Conservation (phyloP, 768 basidiomycete genomes). For the Candolleomyces efflorescens region DNA sequence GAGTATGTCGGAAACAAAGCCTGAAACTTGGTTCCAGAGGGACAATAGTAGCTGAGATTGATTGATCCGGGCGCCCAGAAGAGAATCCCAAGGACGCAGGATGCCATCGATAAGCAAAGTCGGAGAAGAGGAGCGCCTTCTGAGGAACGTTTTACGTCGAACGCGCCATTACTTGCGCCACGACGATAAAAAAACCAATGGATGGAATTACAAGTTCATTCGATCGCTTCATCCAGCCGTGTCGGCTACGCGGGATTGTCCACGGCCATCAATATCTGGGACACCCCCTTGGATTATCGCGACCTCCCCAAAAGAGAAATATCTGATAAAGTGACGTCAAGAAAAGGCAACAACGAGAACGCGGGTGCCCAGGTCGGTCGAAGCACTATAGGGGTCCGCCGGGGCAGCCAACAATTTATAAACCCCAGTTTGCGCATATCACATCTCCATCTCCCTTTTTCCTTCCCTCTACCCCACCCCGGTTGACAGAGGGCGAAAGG, state of each 20-base stretch:
- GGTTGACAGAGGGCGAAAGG: not conserved
- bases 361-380: not conserved
- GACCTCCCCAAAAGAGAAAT: not conserved
- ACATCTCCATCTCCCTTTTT: conserved; percentile 6
- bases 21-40: not conserved
- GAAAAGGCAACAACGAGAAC: not conserved
- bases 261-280: not conserved
- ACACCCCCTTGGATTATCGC: not conserved
- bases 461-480: conserved; percentile 7
- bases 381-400: too few relatives aligned
- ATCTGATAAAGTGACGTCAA: conserved; percentile 4
- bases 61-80: not conserved
- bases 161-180: too few relatives aligned
- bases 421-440: conserved; percentile 4
- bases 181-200: too few relatives aligned
- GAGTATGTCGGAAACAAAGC: not conserved
- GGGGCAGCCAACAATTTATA: conserved; percentile 3
- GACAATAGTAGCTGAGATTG: not conserved
- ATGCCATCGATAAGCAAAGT: not conserved
- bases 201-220: not conserved
- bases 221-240: not conserved
- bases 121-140: too few relatives aligned
- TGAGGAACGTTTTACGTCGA: too few relatives aligned
- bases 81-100: not conserved
- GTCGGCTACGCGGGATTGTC: not conserved